Evolutionary conservation across 345 rosid genomes (phyloP).

Genomic region (Rhizophora mangle): DNA sequence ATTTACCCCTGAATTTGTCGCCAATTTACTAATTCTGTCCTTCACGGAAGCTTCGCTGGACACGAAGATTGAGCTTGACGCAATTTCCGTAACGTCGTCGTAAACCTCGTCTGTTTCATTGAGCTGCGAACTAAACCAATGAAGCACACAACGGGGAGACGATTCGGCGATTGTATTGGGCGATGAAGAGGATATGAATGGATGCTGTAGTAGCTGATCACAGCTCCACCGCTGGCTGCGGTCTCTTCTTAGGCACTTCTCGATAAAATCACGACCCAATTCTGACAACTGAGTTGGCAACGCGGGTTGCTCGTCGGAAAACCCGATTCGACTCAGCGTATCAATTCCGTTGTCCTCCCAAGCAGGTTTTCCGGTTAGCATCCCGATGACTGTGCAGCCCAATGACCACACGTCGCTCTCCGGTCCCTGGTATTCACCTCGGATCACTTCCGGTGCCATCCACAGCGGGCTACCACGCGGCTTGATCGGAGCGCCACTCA

Average conservation of each 20-base stretch:
- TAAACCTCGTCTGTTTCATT: slow-evolving; percentile 17
- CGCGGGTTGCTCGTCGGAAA: slow-evolving; percentile 46
- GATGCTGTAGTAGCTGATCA: slow-evolving; percentile 63
- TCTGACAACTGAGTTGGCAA: slow-evolving; percentile 46
- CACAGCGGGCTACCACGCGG: slow-evolving; percentile 88
- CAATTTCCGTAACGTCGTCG: slow-evolving; percentile 9
- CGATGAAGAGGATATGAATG: slow-evolving; percentile 40
- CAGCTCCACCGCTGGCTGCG: slow-evolving; percentile 63
- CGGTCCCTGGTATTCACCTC: slow-evolving; percentile 66
- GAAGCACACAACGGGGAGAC: slow-evolving; percentile 76
- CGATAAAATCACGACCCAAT: slow-evolving; percentile 58
- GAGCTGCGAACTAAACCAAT: slow-evolving; percentile 49
- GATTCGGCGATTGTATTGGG: slow-evolving; percentile 27
- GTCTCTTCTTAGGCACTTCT: slow-evolving; percentile 55
- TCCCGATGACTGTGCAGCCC: slow-evolving; percentile 75
- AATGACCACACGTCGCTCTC: slow-evolving; percentile 84
- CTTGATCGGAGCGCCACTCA: background rate
- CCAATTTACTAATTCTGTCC: slow-evolving; percentile 44
- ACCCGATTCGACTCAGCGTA: slow-evolving; percentile 55
- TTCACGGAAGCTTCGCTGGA: slow-evolving; percentile 2
- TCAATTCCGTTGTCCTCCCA: slow-evolving; percentile 65
- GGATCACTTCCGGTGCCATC: slow-evolving; percentile 92
- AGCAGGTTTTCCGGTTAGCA: slow-evolving; percentile 65
- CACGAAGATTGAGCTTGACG: background rate
- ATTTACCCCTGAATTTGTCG: slow-evolving; percentile 28